Evolutionary conservation across 75 land plant species (phyloP), one percentile per base, ranked within the genome.

Genomic region (Selaginella moellendorffii): DNA sequence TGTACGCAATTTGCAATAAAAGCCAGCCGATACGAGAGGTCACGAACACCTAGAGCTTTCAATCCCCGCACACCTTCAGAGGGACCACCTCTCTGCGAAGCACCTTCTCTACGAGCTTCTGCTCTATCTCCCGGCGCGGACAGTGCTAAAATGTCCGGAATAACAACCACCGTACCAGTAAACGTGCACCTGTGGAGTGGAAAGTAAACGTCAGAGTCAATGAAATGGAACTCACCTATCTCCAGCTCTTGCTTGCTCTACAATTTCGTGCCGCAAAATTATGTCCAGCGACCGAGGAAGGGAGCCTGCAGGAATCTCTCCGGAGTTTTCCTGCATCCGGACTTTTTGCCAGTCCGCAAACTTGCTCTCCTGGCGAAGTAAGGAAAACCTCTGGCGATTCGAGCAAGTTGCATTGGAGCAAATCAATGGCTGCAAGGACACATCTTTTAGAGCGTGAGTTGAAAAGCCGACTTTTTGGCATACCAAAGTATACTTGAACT

Each of bases 341-440:
- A 95, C 91, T 68, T 87, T 86, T 71, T 95, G 99, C 99, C 99
- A 95, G 61, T 95, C 99, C 26, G 88, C 62, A 78, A 95, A 95
- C 69, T 82, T 84, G 76, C 99, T 95, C 31, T 95, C 96, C 71
- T 82, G 84, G n/a, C 88, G 74, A 26, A 95, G 66, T 67, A 95
- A 65, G 26, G 88, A 87, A 87, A 90, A 95, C 42, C 74, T 79
- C 59, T 73, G 78, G 36, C 88, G 61, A 63, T 84, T 95, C 10
- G 67, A 26, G 61, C 99, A 95, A 2, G 91, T 82, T n/a, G 97
- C 88, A 77, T 79, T 95, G 27, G 72, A 61, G 58, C 99, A 95
- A 0, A 82, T 79, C 2, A 83, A 74, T 1, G 99, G 99, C 99
- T 95, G 82, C 46, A 36, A 36, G 10, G 14, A 36, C 46, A 36